phyloP scores from a whole-genome alignment of 2,329 filamentous ascomycete genomes.

The Penicillium sp. region DNA sequence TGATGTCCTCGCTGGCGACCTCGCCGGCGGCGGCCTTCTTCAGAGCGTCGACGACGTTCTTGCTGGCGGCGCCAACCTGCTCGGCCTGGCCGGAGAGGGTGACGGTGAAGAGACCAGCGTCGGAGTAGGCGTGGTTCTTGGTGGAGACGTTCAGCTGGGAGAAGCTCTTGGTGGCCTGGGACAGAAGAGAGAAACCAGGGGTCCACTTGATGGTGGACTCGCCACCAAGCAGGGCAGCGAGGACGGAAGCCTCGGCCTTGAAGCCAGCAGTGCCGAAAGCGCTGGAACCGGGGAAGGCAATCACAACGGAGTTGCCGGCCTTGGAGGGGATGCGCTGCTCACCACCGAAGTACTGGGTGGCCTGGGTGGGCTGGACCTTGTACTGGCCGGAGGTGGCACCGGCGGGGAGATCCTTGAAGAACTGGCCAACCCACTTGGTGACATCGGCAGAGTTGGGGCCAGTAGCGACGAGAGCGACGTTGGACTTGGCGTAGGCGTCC shows the following conservation, averaged over 20 bases:
- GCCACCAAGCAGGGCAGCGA: slow-evolving; percentile 87
- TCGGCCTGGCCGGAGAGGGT: slow-evolving; percentile 75
- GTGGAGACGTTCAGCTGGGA: slow-evolving; percentile 72
- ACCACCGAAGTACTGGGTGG: slow-evolving; percentile 89
- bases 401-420: slow-evolving; percentile 76
- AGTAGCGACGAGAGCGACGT: slow-evolving; percentile 89
- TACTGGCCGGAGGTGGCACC: slow-evolving; percentile 54
- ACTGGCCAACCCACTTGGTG: slow-evolving; percentile 87
- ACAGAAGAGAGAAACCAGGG: slow-evolving; percentile 85
- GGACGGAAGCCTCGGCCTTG: slow-evolving; percentile 88
- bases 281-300: slow-evolving; percentile 91
- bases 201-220: slow-evolving; percentile 95
- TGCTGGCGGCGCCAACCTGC: slow-evolving; percentile 73
- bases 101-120: slow-evolving; percentile 87
- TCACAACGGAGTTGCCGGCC: slow-evolving; percentile 79
- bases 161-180: slow-evolving; percentile 72
- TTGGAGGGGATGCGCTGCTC: slow-evolving; percentile 85
- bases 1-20: slow-evolving; percentile 80
- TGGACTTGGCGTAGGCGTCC: slow-evolving; percentile 82
- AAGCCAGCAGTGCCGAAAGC: slow-evolving; percentile 70
- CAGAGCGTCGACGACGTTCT: slow-evolving; percentile 77
- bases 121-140: slow-evolving; percentile 84
- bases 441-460: slow-evolving; percentile 77
- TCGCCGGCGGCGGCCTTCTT: slow-evolving; percentile 78
- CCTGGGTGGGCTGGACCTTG: slow-evolving; percentile 61